Base-by-base conservation (phyloP, 2,329 filamentous ascomycete species). In the Gnomoniopsis sp. region DNA sequence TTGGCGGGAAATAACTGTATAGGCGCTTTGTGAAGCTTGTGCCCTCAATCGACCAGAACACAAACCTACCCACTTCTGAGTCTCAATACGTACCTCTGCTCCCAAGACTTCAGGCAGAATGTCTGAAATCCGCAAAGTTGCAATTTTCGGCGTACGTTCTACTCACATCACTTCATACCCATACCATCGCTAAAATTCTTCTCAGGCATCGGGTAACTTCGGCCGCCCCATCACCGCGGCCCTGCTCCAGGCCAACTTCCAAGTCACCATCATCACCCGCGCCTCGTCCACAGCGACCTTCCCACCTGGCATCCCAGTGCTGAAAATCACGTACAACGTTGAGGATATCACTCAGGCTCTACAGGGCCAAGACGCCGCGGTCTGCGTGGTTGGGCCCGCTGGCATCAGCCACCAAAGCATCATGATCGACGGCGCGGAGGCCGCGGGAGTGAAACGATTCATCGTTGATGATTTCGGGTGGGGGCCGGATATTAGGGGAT, bases 201-300 rank as follows among this genome's bases (percentile, higher is more conserved):
- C 23, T 26, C 43, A 51, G 65, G 65, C 72, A 8, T 65, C 70
- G 1, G 75, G 75, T 14, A 67, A 63, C 49, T 65, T 76, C 19
- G 75, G 75, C 58, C 62, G 66, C 3, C 58, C 62, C 14, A 58
- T 64, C 22, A 55, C 61, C n/a, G 17, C 53, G 17, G 57, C 52
- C 2, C 55, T 65, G 48, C 44, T 59, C 54, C 12, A 53, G 15
- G 54, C 62, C n/a, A 51, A 55, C 23, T 76, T 76, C 68, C 69
- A 71, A 61, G 51, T 77, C 51, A 71, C 66, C 15, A 69, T 74
- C 23, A 65, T 77, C 6, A 67, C 69, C 33, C 73, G 75, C 33
- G 57, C 65, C 10, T 34, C 61, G 1, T 66, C 64, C 11, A 17
- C 59, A 1, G 64, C 67, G 15, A 60, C 34, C 3, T 68, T 68